Evolutionary conservation across 176 grass and related monocot genomes (phyloP), one percentile per base, ranked within the genome.

Genomic region (Aechmea fasciata): DNA sequence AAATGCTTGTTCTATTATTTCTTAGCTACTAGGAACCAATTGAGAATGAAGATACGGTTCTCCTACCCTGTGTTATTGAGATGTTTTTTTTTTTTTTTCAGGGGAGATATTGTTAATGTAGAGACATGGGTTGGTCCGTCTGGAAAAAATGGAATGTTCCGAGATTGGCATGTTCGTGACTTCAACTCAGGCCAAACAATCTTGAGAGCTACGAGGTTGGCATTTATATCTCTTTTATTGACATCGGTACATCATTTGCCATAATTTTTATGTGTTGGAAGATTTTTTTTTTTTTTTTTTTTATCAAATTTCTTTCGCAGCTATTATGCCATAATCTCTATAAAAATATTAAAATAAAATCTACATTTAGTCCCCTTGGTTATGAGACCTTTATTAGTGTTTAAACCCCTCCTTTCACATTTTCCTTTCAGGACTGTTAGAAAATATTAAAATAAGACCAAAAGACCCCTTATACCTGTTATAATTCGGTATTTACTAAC

Each of bases 71-170:
- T 23, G 18, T 41, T 25, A 18, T 69, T 49, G 13, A 5, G 17
- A 63, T 62, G 10, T 54, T 3, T 80, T 50, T 51, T 78, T 66
- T 88, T n/a, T 50, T 51, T 78, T 66, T 88, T n/a, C 73, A 99
- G 95, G 95, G 90, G 87, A 48, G 90, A 99, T 64, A 80, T 83
- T 70, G 77, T 99, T 73, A 79, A 94, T 70, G 87, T 99, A 28
- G 85, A 99, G 63, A 99, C 95, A 78, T 99, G 95, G 95, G 87
- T 80, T 71, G 85, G 84, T 51, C 51, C 71, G 52, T 75, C 86
- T 80, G 95, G 95, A 69, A 99, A 91, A 88, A 99, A 99, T 75
- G 95, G 90, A 52, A 94, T 99, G 90, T 80, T 90, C 2, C 83
- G 95, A 61, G 90, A 94, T 82, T 99, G 90, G 90, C 90, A 94